Percentiles rank a stretch among this genome's conserved stretches.
Conservation (phyloP, 441 rosid genomes). For the Arabidopsis hybrid region DNA sequence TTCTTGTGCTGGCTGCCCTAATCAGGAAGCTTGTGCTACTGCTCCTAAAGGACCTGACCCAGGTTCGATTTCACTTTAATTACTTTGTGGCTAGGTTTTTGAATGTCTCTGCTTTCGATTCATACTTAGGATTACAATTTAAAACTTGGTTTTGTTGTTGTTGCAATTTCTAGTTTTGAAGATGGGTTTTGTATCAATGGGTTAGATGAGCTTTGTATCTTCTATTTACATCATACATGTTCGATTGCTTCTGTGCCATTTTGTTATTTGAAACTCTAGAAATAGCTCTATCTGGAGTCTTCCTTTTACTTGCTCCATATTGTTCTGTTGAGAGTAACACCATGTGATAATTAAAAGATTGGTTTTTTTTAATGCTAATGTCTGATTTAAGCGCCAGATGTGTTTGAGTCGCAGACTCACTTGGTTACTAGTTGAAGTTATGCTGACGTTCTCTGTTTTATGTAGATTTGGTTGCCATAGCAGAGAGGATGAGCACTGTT, state of each 20-base stretch:
- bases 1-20: conserved; percentile 86
- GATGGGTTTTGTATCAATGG: conserved; percentile 1
- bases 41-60: conserved; percentile 99
- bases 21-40: conserved; percentile 87
- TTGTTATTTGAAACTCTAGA: no score
- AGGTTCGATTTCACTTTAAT: conserved; percentile 50
- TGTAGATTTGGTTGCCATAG: conserved; percentile 11
- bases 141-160: neutral
- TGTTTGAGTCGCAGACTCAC: neutral
- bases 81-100: neutral
- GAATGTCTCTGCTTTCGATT: neutral
- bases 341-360: neutral
- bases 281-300: neutral
- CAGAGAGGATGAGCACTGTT: conserved; percentile 91
- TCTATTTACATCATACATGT: neutral
- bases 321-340: neutral
- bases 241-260: no score
- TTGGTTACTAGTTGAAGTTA: no score
- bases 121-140: neutral
- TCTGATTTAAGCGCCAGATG: neutral
- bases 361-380: neutral
- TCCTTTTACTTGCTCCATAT: neutral
- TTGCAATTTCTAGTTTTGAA: neutral
- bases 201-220: conserved; percentile 4
- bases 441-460: no score